Evolutionary conservation across 331 rosid species (phyloP).

Genomic region (Ulmus americana): DNA sequence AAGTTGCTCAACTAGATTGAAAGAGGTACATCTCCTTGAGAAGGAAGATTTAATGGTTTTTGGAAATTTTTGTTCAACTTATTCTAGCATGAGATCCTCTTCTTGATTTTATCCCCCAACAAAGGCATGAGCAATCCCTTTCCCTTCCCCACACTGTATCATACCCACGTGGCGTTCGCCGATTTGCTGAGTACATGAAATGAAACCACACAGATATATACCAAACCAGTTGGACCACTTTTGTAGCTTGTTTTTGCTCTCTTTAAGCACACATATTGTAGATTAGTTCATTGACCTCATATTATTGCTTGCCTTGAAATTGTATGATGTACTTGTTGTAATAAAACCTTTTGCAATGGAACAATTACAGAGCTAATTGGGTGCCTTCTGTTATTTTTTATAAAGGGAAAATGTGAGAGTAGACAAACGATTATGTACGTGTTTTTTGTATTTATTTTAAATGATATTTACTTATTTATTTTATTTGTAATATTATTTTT

Average conservation of each 20-base stretch:
- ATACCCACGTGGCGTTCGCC: constrained; percentile 11
- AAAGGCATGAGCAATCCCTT: background rate
- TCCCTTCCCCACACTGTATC: constrained; percentile 1
- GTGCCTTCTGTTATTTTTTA: background rate
- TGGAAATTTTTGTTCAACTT: constrained; percentile 4
- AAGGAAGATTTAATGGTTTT: constrained; percentile 14
- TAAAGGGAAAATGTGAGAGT: background rate
- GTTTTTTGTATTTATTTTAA: no score
- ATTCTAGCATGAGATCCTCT: constrained; percentile 10
- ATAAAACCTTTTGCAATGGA: background rate
- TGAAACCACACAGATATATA: background rate
- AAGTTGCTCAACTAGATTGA: background rate
- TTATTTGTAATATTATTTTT: no score
- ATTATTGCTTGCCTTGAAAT: background rate
- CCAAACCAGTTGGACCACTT: constrained; percentile 4
- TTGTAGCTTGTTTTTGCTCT: background rate
- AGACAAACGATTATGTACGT: no score
- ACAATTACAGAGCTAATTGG: background rate
- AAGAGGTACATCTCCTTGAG: constrained; percentile 3
- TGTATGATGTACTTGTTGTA: background rate
- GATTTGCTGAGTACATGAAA: constrained; percentile 6
- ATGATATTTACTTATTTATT: no score
- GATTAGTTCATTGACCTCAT: background rate
- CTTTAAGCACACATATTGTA: no score
- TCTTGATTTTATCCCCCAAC: constrained; percentile 11